Percentiles rank a stretch among this genome's conserved stretches.
These are phyloP conservation scores for Multifurca ochricompacta DNA, from an alignment of 768 basidiomycete genomes.

Conservation along the genomic window DNA sequence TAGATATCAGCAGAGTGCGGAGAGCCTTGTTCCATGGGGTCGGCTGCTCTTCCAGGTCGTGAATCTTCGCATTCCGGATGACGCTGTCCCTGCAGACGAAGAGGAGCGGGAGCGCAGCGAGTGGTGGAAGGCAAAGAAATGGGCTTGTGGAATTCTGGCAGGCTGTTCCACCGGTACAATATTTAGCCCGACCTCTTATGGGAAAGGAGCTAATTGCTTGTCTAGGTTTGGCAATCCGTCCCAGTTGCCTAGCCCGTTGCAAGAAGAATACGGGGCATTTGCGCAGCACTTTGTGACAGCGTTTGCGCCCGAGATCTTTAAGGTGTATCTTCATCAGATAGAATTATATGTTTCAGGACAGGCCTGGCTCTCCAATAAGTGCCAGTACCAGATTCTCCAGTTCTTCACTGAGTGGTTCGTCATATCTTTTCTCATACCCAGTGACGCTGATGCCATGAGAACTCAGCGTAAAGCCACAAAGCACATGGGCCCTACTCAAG, in stretches of 20 bases:
- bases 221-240: conserved; percentile 78
- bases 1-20: conserved; percentile 62
- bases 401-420: conserved; percentile 85
- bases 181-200: not conserved
- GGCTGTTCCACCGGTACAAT: conserved; percentile 63
- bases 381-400: conserved; percentile 73
- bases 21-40: conserved; percentile 83
- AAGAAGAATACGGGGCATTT: conserved; percentile 61
- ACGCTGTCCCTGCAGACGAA: conserved; percentile 59
- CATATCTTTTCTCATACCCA: not conserved
- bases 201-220: not conserved
- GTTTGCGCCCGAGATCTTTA: conserved; percentile 85
- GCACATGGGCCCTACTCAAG: conserved; percentile 84
- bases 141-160: conserved; percentile 77
- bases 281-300: conserved; percentile 66
- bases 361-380: conserved; percentile 76
- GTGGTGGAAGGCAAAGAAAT: conserved; percentile 93
- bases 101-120: conserved; percentile 71
- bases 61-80: conserved; percentile 58
- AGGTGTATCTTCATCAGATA: conserved; percentile 63
- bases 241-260: conserved; percentile 68
- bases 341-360: conserved; percentile 68
- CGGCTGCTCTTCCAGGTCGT: conserved; percentile 72
- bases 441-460: not conserved
- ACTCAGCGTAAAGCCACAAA: conserved; percentile 78